Percentiles rank a stretch among this genome's conserved stretches.
phyloP scores from a whole-genome alignment of 2,329 filamentous ascomycete genomes.

The Diaporthe capsici region DNA sequence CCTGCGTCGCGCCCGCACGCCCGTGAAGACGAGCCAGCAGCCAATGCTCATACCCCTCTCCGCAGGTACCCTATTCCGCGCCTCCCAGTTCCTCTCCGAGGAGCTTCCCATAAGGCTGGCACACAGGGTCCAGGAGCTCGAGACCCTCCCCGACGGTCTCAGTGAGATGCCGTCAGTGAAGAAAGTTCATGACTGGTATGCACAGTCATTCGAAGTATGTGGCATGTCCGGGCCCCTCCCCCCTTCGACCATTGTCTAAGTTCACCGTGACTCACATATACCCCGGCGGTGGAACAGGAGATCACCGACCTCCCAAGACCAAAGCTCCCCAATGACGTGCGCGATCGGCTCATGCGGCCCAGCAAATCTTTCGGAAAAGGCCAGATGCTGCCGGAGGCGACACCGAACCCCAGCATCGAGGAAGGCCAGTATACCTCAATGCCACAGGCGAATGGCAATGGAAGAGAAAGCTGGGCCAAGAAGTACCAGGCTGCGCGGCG shows the following conservation, averaged over 20 bases:
- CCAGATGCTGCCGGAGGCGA: conserved; percentile 83
- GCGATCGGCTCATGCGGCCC: conserved; percentile 82
- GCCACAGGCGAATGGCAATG: conserved; percentile 60
- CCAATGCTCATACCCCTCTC: conserved; percentile 33
- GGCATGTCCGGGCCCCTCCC: conserved; percentile 67
- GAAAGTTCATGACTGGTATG: conserved; percentile 98
- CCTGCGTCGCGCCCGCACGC: conserved; percentile 25
- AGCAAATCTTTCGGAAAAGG: conserved; percentile 70
- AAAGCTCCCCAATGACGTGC: conserved; percentile 80
- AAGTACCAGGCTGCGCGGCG: conserved; percentile 72
- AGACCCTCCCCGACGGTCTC: conserved; percentile 92
- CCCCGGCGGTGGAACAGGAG: conserved; percentile 71
- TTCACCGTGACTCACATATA: conserved; percentile 45
- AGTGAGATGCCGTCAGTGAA: conserved; percentile 98
- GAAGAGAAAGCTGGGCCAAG: conserved; percentile 55
- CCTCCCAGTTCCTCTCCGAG: conserved; percentile 97
- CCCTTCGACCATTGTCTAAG: neutral
- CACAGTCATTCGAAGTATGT: conserved; percentile 96
- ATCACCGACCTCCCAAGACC: conserved; percentile 90
- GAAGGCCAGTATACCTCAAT: conserved; percentile 83
- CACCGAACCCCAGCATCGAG: conserved; percentile 89
- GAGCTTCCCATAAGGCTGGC: conserved; percentile 97
- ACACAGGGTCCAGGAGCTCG: conserved; percentile 95
- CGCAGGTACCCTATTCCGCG: conserved; percentile 92
- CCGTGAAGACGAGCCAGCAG: conserved; percentile 25